A percentile compares a stretch with the other conserved stretches of the same genome.
phyloP scores from a whole-genome alignment of 2,329 filamentous ascomycete genomes.

The Nemania diffusa region DNA sequence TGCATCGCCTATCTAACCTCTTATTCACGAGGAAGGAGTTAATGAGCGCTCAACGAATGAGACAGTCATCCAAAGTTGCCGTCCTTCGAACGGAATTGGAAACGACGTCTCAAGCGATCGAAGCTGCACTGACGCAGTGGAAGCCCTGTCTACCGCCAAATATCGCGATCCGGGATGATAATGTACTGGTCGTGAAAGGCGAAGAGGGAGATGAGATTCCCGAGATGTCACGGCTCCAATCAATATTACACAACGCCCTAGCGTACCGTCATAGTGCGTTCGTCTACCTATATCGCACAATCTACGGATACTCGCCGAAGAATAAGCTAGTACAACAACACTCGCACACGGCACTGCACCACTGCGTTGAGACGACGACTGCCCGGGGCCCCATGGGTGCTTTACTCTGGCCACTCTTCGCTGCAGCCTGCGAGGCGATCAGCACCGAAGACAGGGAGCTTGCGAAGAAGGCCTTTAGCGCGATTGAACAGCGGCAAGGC shows the following conservation, averaged over 20 bases:
- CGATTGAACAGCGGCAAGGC: constrained; percentile 66
- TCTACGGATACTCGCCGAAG: constrained; percentile 59
- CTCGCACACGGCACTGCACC: constrained; percentile 59
- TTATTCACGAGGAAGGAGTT: constrained; percentile 63
- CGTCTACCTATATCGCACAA: constrained; percentile 67
- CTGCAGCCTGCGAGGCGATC: constrained; percentile 69
- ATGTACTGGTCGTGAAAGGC: constrained; percentile 38
- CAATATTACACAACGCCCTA: constrained; percentile 68
- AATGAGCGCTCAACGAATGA: constrained; percentile 55
- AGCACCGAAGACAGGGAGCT: constrained; percentile 60
- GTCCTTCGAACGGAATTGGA: constrained; percentile 63
- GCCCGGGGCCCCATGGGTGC: constrained; percentile 71
- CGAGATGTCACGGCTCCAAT: constrained; percentile 59
- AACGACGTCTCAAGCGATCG: constrained; percentile 64
- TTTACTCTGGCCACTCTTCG: constrained; percentile 72
- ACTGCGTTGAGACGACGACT: constrained; percentile 65
- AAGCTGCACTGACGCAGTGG: constrained; percentile 66
- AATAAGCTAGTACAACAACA: constrained; percentile 65
- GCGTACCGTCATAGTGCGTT: constrained; percentile 69
- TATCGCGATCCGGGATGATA: constrained; percentile 46
- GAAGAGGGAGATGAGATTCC: constrained; percentile 39
- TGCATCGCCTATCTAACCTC: constrained; percentile 68
- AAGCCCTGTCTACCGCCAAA: constrained; percentile 61
- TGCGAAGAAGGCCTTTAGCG: constrained; percentile 62
- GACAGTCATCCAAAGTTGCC: constrained; percentile 57